Evolutionary conservation across 495 filamentous ascomycete genomes (phyloP).

Genomic region (Usnea hakonensis): DNA sequence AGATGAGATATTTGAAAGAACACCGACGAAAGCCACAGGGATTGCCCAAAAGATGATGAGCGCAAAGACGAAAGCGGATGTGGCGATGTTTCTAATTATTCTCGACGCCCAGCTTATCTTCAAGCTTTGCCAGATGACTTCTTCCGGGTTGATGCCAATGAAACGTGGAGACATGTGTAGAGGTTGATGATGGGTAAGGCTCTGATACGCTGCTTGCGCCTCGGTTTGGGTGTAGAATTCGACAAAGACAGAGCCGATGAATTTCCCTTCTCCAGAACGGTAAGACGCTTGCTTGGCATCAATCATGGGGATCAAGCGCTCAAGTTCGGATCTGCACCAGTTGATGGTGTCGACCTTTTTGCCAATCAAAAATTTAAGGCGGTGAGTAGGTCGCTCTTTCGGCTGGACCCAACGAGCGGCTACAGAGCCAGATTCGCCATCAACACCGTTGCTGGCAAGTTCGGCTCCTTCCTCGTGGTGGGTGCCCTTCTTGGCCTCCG

Average conservation of each 20-base stretch:
- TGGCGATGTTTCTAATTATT: conserved; percentile 61
- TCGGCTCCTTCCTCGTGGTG: conserved; percentile 42
- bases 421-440: conserved; percentile 62
- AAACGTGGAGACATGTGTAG: conserved; percentile 89
- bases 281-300: conserved; percentile 69
- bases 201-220: conserved; percentile 77
- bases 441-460: conserved; percentile 43
- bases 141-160: conserved; percentile 75
- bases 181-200: conserved; percentile 78
- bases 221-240: conserved; percentile 76
- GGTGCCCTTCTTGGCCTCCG: conserved; percentile 63
- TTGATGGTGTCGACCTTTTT: conserved; percentile 82
- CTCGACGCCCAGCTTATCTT: conserved; percentile 83
- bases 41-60: conserved; percentile 97
- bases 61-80: conserved; percentile 61
- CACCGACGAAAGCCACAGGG: conserved; percentile 77
- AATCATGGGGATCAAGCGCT: conserved; percentile 70
- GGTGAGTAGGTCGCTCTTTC: conserved; percentile 82
- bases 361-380: conserved; percentile 68
- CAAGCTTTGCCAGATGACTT: conserved; percentile 86
- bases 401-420: conserved; percentile 71
- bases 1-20: conserved; percentile 75
- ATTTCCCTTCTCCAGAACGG: conserved; percentile 59
- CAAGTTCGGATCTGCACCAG: conserved; percentile 78
- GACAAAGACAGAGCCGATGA: conserved; percentile 59